phyloP scores from a whole-genome alignment of 495 filamentous ascomycete species.

The Aspergillus incahuasiensis region DNA sequence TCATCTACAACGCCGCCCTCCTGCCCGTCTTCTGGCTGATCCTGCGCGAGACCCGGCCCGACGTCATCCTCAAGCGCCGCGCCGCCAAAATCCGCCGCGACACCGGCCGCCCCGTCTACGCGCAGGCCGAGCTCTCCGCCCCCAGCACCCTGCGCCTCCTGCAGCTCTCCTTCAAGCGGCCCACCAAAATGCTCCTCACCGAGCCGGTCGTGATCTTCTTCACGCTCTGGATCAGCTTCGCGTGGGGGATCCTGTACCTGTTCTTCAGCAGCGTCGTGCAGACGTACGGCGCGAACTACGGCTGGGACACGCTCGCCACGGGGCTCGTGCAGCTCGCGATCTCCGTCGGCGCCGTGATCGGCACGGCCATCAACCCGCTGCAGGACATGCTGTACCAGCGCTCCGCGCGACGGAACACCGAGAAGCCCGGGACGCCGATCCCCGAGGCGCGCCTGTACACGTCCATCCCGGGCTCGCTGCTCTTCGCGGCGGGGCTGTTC shows the following conservation, averaged over 20 bases:
- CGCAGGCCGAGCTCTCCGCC: conserved; percentile 28
- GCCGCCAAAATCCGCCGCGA: conserved; percentile 59
- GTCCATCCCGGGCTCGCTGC: conserved; percentile 35
- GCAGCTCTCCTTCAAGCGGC: conserved; percentile 38
- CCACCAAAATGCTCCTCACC: conserved; percentile 45
- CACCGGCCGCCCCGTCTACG: conserved; percentile 48
- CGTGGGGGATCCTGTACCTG: conserved; percentile 49
- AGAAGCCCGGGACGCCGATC: conserved; percentile 28
- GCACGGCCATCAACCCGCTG: conserved; percentile 37
- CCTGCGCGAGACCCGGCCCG: conserved; percentile 38
- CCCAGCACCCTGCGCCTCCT: conserved; percentile 22
- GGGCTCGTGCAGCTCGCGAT: conserved; percentile 40
- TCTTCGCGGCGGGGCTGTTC: conserved; percentile 38
- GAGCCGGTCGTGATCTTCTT: conserved; percentile 51
- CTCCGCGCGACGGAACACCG: conserved; percentile 23
- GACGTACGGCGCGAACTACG: conserved; percentile 35
- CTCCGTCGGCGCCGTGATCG: conserved; percentile 37
- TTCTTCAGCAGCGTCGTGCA: conserved; percentile 40
- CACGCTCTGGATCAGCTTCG: conserved; percentile 50
- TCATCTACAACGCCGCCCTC: conserved; percentile 44
- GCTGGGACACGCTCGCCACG: conserved; percentile 29
- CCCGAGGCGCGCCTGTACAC: conserved; percentile 42
- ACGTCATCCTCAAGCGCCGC: conserved; percentile 54
- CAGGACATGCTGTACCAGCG: conserved; percentile 37
- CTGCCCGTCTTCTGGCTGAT: conserved; percentile 41